phyloP scores from a whole-genome alignment of 306 rosid species.

The Inga leiocalycina region DNA sequence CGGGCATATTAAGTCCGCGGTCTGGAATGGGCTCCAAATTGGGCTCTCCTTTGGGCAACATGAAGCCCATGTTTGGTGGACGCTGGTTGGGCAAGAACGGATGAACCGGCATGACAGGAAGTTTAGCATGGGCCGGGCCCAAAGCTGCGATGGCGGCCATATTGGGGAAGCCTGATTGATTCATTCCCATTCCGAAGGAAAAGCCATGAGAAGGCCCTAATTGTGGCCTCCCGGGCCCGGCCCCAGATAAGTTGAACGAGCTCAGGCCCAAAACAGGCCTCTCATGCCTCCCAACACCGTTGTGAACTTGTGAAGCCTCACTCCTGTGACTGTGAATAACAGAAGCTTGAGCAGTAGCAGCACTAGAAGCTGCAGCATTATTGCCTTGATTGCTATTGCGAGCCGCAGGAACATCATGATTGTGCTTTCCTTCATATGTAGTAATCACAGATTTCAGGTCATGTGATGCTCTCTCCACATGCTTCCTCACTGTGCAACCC shows the following conservation, averaged over 20 bases:
- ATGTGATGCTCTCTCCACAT: conserved; percentile 94
- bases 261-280: conserved; percentile 59
- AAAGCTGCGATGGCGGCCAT: conserved; percentile 65
- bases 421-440: conserved; percentile 95
- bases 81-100: conserved; percentile 64
- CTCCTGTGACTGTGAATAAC: conserved; percentile 58
- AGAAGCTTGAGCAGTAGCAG: conserved; percentile 43
- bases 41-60: conserved; percentile 88
- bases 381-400: conserved; percentile 83
- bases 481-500: conserved; percentile 96
- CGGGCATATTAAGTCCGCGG: conserved; percentile 57
- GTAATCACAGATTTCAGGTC: conserved; percentile 93
- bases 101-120: conserved; percentile 64
- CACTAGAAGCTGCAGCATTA: conserved; percentile 55
- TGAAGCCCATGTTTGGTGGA: conserved; percentile 58
- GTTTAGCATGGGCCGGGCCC: conserved; percentile 60
- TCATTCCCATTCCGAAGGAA: conserved; percentile 78
- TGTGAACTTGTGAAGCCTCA: conserved; percentile 69
- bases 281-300: conserved; percentile 63
- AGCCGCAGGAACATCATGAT: conserved; percentile 90
- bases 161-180: conserved; percentile 63
- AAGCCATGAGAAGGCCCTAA: conserved; percentile 64
- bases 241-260: conserved; percentile 58
- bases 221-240: conserved; percentile 59
- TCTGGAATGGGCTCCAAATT: conserved; percentile 70